Evolutionary conservation across 139 green algal species (phyloP).

Genomic region (Dunaliella primolecta): DNA sequence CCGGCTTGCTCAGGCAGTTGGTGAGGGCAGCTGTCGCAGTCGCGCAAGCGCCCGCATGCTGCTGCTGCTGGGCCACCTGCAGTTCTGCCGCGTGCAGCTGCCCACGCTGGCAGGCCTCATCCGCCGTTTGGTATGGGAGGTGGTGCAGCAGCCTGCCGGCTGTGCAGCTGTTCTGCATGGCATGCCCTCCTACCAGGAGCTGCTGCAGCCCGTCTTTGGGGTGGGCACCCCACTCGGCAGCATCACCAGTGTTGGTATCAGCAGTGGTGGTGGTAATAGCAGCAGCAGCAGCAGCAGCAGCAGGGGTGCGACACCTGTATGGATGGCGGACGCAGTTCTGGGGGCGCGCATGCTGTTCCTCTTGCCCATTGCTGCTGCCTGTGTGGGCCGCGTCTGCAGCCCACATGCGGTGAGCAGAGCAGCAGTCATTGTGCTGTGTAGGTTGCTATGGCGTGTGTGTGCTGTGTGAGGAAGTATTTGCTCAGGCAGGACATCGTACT

Average conservation of each 20-base stretch:
- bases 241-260: not conserved
- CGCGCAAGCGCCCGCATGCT: not conserved
- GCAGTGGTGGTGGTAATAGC: not conserved
- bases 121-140: not conserved
- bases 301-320: not conserved
- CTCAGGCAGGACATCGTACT: too few species aligned
- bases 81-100: slow-evolving; percentile 13
- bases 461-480: too few species aligned
- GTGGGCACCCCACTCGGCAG: not conserved
- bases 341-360: not conserved
- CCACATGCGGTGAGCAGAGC: too few species aligned
- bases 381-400: not conserved
- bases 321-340: not conserved
- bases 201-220: not conserved
- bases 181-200: not conserved
- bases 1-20: not conserved
- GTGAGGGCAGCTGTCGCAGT: too few species aligned
- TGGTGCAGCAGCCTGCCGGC: not conserved
- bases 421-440: too few species aligned
- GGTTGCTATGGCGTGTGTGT: too few species aligned
- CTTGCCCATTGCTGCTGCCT: not conserved
- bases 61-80: slow-evolving; percentile 2
- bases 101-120: not conserved
- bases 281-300: slow-evolving; percentile 1
- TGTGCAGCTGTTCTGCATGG: not conserved